Percentiles rank a stretch among this genome's conserved stretches.
These are phyloP conservation scores for Drechslerella stenobrocha DNA, from an alignment of 2,329 filamentous ascomycete species.

Conservation along the genomic window DNA sequence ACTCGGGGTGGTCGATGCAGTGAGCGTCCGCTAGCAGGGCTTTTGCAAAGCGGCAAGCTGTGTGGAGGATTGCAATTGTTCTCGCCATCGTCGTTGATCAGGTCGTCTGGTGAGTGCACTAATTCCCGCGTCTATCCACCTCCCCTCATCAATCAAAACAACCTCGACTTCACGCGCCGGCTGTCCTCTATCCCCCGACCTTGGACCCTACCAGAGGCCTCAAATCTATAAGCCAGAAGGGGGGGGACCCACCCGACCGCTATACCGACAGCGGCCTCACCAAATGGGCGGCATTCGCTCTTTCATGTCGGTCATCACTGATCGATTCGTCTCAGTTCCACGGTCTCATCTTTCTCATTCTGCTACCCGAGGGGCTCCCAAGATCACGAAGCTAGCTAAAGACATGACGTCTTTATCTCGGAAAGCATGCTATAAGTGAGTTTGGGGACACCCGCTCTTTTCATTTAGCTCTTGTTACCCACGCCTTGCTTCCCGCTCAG, in stretches of 20 bases:
- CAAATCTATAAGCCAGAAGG: background rate
- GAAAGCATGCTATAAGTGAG: constrained; percentile 54
- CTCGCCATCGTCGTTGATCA: constrained; percentile 26
- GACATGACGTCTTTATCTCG: constrained; percentile 52
- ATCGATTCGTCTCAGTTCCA: background rate
- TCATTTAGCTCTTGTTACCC: constrained; percentile 24
- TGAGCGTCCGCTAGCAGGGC: constrained; percentile 2
- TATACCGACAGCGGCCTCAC: background rate
- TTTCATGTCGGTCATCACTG: background rate
- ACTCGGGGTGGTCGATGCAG: constrained; percentile 1
- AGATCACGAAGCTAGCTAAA: background rate
- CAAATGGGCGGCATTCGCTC: background rate
- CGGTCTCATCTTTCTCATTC: background rate
- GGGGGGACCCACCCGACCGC: background rate
- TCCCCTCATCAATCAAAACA: background rate
- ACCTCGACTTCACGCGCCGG: background rate
- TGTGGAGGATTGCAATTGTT: background rate
- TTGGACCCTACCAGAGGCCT: background rate
- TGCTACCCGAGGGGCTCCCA: background rate
- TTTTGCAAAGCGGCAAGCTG: constrained; percentile 6
- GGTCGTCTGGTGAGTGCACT: constrained; percentile 27
- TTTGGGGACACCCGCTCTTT: constrained; percentile 35
- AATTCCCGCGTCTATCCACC: constrained; percentile 1
- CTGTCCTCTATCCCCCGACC: background rate
- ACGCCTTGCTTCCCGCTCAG: constrained; percentile 15